These are phyloP conservation scores for Arthrobotrys megalospora DNA, from an alignment of 2,329 filamentous ascomycete genomes.

Conservation along the genomic window DNA sequence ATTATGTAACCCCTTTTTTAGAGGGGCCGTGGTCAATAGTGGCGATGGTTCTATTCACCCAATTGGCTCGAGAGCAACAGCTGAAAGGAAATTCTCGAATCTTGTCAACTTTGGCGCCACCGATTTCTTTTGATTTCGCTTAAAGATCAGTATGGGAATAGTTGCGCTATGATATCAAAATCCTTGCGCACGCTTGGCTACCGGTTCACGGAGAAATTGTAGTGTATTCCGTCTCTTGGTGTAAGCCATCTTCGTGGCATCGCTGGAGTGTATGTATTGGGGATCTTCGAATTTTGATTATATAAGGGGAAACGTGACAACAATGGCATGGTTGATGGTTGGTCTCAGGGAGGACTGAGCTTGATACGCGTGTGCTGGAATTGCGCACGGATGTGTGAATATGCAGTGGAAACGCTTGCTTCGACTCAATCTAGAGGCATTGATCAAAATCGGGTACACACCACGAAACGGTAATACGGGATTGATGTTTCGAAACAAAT, in stretches of 20 bases:
- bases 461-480: background rate
- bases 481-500: conserved; percentile 7
- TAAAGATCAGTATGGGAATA: background rate
- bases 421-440: background rate
- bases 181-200: background rate
- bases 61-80: background rate
- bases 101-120: background rate
- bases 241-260: background rate
- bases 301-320: background rate
- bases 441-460: background rate
- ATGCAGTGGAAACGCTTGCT: background rate
- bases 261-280: too few species aligned
- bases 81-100: background rate
- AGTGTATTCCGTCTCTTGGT: conserved; percentile 7
- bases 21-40: background rate
- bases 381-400: conserved; percentile 11
- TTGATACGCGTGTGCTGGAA: background rate
- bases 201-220: conserved; percentile 1
- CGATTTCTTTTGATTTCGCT: conserved; percentile 4
- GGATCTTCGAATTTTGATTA: background rate
- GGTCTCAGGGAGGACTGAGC: background rate
- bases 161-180: background rate
- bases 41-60: background rate
- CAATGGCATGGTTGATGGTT: background rate
- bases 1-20: background rate